Evolutionary conservation across 192 early-diverging fungal genomes (phyloP).

Genomic region (Coemansia sp.): DNA sequence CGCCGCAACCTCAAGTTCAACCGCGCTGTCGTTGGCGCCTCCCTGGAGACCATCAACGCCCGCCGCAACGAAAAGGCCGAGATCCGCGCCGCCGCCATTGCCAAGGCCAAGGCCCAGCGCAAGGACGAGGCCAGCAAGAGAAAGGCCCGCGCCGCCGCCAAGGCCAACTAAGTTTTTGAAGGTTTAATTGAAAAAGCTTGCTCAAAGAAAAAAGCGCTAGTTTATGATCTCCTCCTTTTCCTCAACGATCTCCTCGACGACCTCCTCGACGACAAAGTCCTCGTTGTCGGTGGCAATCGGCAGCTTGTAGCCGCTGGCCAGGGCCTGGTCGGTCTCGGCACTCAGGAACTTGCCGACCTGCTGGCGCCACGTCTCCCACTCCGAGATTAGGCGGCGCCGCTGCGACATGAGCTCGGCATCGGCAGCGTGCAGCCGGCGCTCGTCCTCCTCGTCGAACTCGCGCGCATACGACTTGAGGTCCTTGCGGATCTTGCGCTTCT

Average conservation of each 20-base stretch:
- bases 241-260: conserved; percentile 72
- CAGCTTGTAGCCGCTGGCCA: conserved; percentile 61
- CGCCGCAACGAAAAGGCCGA: conserved; percentile 97
- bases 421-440: conserved; percentile 64
- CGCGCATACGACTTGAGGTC: conserved; percentile 85
- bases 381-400: conserved; percentile 70
- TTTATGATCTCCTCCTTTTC: conserved; percentile 51
- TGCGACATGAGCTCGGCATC: conserved; percentile 72
- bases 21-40: conserved; percentile 93
- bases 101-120: conserved; percentile 91
- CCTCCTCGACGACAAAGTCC: conserved; percentile 84
- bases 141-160: conserved; percentile 76
- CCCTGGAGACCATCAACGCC: conserved; percentile 94
- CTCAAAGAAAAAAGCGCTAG: conserved; percentile 7
- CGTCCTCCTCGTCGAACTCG: conserved; percentile 89
- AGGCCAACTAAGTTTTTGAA: conserved; percentile 15
- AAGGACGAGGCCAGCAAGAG: conserved; percentile 82
- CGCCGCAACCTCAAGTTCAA: conserved; percentile 92
- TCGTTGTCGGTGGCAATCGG: conserved; percentile 82
- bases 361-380: conserved; percentile 83
- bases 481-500: conserved; percentile 87
- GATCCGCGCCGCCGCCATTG: conserved; percentile 79
- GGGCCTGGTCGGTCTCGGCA: conserved; percentile 57
- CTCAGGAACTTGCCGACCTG: conserved; percentile 56
- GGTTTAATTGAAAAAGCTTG: neutral